Conservation (phyloP, 805 yeast species). For the Yarrowia keelungensis region DNA sequence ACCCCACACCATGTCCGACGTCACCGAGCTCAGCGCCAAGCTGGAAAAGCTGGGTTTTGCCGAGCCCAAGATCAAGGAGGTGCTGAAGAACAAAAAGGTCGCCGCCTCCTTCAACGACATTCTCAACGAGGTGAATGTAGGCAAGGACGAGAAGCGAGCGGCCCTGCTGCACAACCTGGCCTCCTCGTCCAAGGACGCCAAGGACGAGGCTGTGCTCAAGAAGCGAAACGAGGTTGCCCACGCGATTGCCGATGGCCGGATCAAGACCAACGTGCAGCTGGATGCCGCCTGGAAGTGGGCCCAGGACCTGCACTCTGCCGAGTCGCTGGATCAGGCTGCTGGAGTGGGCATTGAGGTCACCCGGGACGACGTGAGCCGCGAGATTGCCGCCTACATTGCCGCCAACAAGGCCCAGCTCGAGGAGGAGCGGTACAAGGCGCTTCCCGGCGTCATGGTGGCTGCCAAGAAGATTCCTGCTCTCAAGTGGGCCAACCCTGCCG, state of each 20-base stretch:
- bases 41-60: constrained; percentile 45
- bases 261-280: constrained; percentile 75
- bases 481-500: constrained; percentile 91
- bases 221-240: constrained; percentile 61
- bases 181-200: constrained; percentile 64
- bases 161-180: constrained; percentile 81
- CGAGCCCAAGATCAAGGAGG: constrained; percentile 69
- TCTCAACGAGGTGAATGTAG: constrained; percentile 54
- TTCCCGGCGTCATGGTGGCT: constrained; percentile 78
- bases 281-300: constrained; percentile 77
- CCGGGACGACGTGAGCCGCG: constrained; percentile 65
- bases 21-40: constrained; percentile 34
- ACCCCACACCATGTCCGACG: constrained; percentile 15
- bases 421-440: constrained; percentile 76
- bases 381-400: constrained; percentile 66
- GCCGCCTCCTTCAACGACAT: constrained; percentile 70
- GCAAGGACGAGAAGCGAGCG: constrained; percentile 64
- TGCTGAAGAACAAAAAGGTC: constrained; percentile 84
- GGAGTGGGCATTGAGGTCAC: constrained; percentile 83
- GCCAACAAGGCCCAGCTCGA: constrained; percentile 65
- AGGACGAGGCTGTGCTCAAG: constrained; percentile 53
- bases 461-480: constrained; percentile 74
- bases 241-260: constrained; percentile 68
- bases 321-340: constrained; percentile 62
- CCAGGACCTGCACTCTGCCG: constrained; percentile 53